These are phyloP conservation scores for Picea mariana DNA, from an alignment of 83 land plant species.

Conservation along the genomic window DNA sequence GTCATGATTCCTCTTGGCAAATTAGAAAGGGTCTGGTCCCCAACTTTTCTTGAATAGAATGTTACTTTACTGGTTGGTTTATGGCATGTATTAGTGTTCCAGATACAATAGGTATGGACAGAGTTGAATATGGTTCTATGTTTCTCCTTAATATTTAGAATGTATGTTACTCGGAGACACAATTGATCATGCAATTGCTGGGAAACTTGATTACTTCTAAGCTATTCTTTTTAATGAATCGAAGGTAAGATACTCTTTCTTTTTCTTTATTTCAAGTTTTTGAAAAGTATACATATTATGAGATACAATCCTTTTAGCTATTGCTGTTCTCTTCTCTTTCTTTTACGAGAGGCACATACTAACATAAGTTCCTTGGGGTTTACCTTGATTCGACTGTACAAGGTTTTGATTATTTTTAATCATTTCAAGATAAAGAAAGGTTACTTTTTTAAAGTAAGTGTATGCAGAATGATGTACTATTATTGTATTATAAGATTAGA, in stretches of 20 bases:
- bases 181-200: neutral
- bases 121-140: neutral
- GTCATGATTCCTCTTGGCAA: neutral
- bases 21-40: neutral
- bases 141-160: neutral
- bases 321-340: neutral
- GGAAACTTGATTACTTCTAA: neutral
- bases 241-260: neutral
- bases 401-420: no score
- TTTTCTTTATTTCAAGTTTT: neutral
- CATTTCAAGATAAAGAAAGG: no score
- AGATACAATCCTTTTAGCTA: neutral
- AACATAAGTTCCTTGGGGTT: neutral
- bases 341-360: neutral
- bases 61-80: neutral
- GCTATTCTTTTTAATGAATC: neutral
- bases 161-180: no score
- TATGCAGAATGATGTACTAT: no score
- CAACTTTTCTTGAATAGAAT: neutral
- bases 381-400: no score
- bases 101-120: neutral
- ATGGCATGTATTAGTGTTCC: neutral
- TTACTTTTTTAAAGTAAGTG: no score
- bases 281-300: no score
- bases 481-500: neutral